Evolutionary conservation across 2,329 filamentous ascomycete species (phyloP), one percentile per base, ranked within the genome.

Genomic region (Madurella mycetomatis): DNA sequence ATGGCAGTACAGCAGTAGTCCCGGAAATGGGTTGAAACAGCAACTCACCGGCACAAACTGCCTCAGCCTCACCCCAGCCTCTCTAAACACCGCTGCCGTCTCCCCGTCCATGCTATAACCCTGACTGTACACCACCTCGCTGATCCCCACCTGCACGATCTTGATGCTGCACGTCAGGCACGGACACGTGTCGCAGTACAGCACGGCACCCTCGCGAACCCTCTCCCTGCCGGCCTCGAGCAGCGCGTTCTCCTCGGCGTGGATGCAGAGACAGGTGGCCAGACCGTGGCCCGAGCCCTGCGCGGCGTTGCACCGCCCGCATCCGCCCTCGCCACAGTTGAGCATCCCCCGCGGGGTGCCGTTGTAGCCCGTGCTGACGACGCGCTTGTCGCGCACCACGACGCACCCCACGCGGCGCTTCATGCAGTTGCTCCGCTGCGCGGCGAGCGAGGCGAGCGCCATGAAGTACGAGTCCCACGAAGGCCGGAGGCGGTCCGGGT

Each of bases 391-490:
- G 59, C 87, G 80, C 34, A 97, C 92, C 9, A 99, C 79, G 7
- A 97, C 94, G 72, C 92, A 96, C 8, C 94, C 94, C 1, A 99
- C 94, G 60, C 92, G 85, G 31, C 94, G 82, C 74, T 97, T 96
- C 94, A 99, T 99, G 76, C 94, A 99, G 72, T 99, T 99, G 67
- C 86, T 90, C 60, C 94, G 83, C 63, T 90, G 87, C 0, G 92
- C 89, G 8, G 94, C 94, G 46, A 99, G 83, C 34, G 88, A 90
- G 5, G 94, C 92, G n/a, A 99, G 78, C 41, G 89, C 84, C 94
- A 99, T 99, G 69, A 99, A 99, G 75, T 99, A 99, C 65, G 88
- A 86, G 72, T 99, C 94, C 94, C 94, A 99, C 47, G 83, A 86
- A 1, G 94, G 94, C 1, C 94, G 84, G 37, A 99, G 78, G 1